Conservation (phyloP, 2,329 filamentous ascomycete species). For the Colletotrichum sp. region DNA sequence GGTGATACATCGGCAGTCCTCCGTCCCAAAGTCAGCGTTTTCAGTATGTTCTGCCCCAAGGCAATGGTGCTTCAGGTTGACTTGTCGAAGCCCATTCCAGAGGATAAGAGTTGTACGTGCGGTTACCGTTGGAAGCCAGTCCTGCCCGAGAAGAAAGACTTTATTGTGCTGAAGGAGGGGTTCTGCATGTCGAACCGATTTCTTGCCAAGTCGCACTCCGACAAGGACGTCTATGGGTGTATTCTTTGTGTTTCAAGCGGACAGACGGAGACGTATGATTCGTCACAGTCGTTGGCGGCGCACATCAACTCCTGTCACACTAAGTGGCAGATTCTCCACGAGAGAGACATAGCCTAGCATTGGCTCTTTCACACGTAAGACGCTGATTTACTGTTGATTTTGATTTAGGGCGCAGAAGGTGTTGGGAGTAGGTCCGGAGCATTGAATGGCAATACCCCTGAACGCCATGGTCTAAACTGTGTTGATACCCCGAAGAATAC, state of each 20-base stretch:
- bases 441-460: not conserved
- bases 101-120: constrained; percentile 32
- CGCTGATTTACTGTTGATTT: not conserved
- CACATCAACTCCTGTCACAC: constrained; percentile 42
- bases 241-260: constrained; percentile 44
- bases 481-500: not conserved
- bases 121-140: constrained; percentile 37
- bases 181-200: constrained; percentile 43
- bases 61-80: constrained; percentile 45
- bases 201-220: constrained; percentile 45
- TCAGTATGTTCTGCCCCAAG: constrained; percentile 43
- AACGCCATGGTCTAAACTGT: not conserved
- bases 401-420: not conserved
- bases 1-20: not conserved
- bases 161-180: constrained; percentile 38
- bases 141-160: constrained; percentile 17
- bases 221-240: constrained; percentile 36
- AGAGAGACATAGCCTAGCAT: constrained; percentile 23
- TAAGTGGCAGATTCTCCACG: constrained; percentile 49
- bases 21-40: constrained; percentile 41
- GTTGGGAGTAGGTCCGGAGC: not conserved
- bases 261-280: constrained; percentile 35
- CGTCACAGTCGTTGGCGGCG: constrained; percentile 31
- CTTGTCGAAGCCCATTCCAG: constrained; percentile 31
- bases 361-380: not conserved